A percentile compares a stretch with the other conserved stretches of the same genome.
Evolutionary conservation across 495 filamentous ascomycete genomes (phyloP).

Genomic region (Pseudevernia furfuracea): DNA sequence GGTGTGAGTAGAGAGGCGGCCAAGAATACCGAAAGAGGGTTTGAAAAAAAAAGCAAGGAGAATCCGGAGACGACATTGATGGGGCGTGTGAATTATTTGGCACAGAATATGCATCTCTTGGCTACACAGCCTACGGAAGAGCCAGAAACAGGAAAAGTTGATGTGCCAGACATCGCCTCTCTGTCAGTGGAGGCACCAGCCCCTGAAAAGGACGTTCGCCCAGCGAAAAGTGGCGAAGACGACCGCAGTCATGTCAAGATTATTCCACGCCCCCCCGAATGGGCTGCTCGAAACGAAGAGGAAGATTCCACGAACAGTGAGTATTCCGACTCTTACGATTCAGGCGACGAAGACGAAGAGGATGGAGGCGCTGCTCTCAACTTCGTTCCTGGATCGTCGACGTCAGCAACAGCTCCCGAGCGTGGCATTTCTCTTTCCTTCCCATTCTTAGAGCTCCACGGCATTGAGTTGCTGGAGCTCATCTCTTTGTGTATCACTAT

Average conservation of each 20-base stretch:
- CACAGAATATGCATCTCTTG: conserved; percentile 64
- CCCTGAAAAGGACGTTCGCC: conserved; percentile 3
- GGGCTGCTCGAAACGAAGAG: conserved; percentile 43
- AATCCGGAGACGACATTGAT: conserved; percentile 57
- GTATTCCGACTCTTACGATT: conserved; percentile 39
- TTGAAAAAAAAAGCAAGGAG: conserved; percentile 49
- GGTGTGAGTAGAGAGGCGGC: conserved; percentile 55
- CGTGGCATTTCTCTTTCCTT: conserved; percentile 74
- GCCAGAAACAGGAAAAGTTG: conserved; percentile 25
- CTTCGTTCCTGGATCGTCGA: conserved; percentile 16
- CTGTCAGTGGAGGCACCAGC: conserved; percentile 20
- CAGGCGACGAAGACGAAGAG: conserved; percentile 37
- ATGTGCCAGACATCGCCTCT: conserved; percentile 15
- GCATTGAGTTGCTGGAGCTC: conserved; percentile 74
- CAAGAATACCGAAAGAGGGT: conserved; percentile 54
- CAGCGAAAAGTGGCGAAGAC: conserved; percentile 26
- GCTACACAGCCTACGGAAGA: conserved; percentile 45
- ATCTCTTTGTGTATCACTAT: conserved; percentile 59
- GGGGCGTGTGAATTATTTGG: conserved; percentile 68
- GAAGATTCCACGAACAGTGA: conserved; percentile 36
- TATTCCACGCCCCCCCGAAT: conserved; percentile 79
- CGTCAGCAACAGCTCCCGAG: conserved; percentile 35
- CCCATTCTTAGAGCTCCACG: conserved; percentile 70
- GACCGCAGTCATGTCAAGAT: conserved; percentile 61
- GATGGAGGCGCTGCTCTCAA: conserved; percentile 39